Base-by-base conservation (phyloP, 768 basidiomycete genomes). In the Coprinopsis cinerea region DNA sequence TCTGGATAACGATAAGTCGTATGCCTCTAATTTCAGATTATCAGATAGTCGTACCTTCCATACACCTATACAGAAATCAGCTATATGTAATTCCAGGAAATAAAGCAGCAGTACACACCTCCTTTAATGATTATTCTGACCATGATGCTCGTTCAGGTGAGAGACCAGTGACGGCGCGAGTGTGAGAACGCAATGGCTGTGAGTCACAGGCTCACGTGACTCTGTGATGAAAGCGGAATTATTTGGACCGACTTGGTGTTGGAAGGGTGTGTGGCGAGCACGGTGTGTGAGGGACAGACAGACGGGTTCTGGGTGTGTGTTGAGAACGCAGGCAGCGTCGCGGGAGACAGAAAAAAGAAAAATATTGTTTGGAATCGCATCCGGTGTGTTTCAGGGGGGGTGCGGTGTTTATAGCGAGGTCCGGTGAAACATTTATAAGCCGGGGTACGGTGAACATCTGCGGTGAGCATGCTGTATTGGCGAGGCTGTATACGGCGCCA, bases 91-190 rank as follows among this genome's bases (percentile, higher is more conserved):
- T 27, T 28, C 51, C 9, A 17, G 46, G 3, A 18, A 41, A 25
- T 13, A 45, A 5, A 48, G n/a, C n/a, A n/a, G n/a, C n/a, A n/a
- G 9, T 43, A 70, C 81, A 50, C 53, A 76, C 85, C 89, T 76
- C 88, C 89, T 77, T 92, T 92, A 66, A 92, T 92, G 63, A 92
- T 91, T 27, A 90, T 92, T 64, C 90, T 79, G 60, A 88, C 87
- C 89, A 92, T 92, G 53, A 51, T 56, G 43, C 55, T 32, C 10
- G 41, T 26, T 42, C 32, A 15, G 36, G 37, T 20, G 43, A 47
- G 45, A 36, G 25, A 6, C 6, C 36, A 11, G 46, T 42, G 26
- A 30, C 20, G n/a, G n/a, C n/a, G n/a, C n/a, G 54, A 47, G 50
- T 37, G 32, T 28, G 43, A 18, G 56, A 47, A 51, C 17, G 41